Evolutionary conservation across 176 grass and related monocot species (phyloP).

Genomic region (Metroxylon sagu): DNA sequence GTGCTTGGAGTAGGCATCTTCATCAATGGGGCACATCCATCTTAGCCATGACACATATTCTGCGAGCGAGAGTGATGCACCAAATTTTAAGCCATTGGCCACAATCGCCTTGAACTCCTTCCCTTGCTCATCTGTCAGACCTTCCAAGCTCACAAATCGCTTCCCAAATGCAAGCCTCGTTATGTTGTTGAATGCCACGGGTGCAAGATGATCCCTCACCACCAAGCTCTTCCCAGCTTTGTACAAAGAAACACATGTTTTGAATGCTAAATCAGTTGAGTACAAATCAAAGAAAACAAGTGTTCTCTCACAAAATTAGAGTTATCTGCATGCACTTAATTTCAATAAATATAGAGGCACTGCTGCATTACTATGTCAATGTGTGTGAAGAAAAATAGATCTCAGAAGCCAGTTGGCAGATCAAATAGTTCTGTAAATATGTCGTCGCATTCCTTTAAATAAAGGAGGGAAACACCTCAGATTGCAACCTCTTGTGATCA

Average conservation of each 20-base stretch:
- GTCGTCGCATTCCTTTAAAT: too few species aligned
- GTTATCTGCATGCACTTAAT: too few species aligned
- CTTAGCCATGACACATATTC: slow-evolving; percentile 37
- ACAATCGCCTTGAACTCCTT: slow-evolving; percentile 68
- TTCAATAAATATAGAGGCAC: too few species aligned
- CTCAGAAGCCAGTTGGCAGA: too few species aligned
- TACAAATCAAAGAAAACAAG: too few species aligned
- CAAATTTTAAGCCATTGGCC: slow-evolving; percentile 54
- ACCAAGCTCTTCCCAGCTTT: slow-evolving; percentile 33
- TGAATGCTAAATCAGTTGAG: neutral
- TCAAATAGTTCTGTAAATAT: too few species aligned
- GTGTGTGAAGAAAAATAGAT: too few species aligned
- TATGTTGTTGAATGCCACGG: slow-evolving; percentile 69
- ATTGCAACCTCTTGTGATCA: too few species aligned
- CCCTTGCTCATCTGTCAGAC: slow-evolving; percentile 57
- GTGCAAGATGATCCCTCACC: slow-evolving; percentile 33
- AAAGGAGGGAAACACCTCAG: too few species aligned
- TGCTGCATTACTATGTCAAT: too few species aligned
- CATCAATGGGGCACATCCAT: slow-evolving; percentile 43
- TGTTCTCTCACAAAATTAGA: too few species aligned
- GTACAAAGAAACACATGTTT: slow-evolving; percentile 13
- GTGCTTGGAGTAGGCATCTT: slow-evolving; percentile 37
- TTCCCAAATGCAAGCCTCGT: slow-evolving; percentile 76
- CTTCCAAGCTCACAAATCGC: slow-evolving; percentile 50
- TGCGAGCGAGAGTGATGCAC: slow-evolving; percentile 54